Evolutionary conservation across 2,329 filamentous ascomycete genomes (phyloP).

Genomic region (Juglanconis juglandina): DNA sequence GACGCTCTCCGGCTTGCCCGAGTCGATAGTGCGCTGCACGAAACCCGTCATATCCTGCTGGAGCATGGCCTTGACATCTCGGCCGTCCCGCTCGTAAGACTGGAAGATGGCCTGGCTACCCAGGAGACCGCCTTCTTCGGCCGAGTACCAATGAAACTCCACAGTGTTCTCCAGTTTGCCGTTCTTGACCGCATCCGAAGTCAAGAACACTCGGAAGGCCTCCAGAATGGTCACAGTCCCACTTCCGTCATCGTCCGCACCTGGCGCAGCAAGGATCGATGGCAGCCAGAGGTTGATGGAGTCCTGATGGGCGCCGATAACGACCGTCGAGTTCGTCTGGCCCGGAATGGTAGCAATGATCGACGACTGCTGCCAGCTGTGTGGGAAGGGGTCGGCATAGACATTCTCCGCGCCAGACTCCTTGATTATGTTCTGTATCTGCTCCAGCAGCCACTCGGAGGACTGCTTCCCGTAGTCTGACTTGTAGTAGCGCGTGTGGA

Average conservation of each 20-base stretch:
- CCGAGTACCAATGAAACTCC: constrained; percentile 59
- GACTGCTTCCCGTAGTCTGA: constrained; percentile 65
- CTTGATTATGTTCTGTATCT: constrained; percentile 60
- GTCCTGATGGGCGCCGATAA: constrained; percentile 77
- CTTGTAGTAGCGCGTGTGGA: constrained; percentile 67
- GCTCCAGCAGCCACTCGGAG: constrained; percentile 68
- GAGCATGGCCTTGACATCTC: constrained; percentile 39
- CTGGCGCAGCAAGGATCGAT: constrained; percentile 66
- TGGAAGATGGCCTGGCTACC: constrained; percentile 58
- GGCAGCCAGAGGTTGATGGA: constrained; percentile 75
- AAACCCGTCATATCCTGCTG: constrained; percentile 45
- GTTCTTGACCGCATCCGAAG: constrained; percentile 56
- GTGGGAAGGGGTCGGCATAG: constrained; percentile 55
- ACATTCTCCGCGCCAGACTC: constrained; percentile 57
- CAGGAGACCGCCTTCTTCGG: constrained; percentile 71
- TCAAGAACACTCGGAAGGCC: constrained; percentile 67
- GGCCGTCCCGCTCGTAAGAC: constrained; percentile 30
- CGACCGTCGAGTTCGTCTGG: constrained; percentile 62
- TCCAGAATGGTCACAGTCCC: constrained; percentile 79
- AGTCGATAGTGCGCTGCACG: constrained; percentile 21
- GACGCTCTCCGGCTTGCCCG: constrained; percentile 27
- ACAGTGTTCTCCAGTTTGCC: constrained; percentile 69
- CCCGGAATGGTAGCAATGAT: constrained; percentile 81
- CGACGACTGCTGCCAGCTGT: constrained; percentile 68
- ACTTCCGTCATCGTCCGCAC: constrained; percentile 73